Base-by-base conservation (phyloP, 495 filamentous ascomycete genomes). In the Hypoxylon crocopeplum region DNA sequence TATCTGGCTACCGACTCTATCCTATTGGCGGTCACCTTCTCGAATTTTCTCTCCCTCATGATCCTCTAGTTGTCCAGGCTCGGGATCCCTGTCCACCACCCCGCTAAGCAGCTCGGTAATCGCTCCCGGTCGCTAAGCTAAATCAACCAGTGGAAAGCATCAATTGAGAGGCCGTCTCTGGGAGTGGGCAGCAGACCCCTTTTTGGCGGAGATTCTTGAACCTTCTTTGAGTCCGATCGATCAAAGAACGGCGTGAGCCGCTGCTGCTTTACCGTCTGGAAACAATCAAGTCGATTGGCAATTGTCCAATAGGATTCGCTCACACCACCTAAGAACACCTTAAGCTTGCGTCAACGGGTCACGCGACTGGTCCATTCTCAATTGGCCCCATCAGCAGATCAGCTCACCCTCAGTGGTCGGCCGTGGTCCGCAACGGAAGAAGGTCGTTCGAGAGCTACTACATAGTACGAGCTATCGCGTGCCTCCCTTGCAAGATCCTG, bases 391-490 rank as follows among this genome's bases (percentile, higher is more conserved):
- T 38, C 10, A 22, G 44, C 52, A 54, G 60, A 64, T 64, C 60
- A 64, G 60, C 60, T 64, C 60, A 64, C 48, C 59, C 48, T 48
- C 2, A 27, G 42, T 38, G n/a, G 5, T 19, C 30, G 25, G n/a
- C 15, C 7, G 30, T 49, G 50, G 40, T 38, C 39, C 47, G 51
- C 39, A 45, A 46, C 10, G 47, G 30, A 54, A 48, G 49, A 54
- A 50, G 47, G 60, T 64, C 60, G 60, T 64, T 63, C 60, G 60
- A 63, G 53, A 63, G 47, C 48, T 53, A 48, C 3, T n/a, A n/a
- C n/a, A n/a, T n/a, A n/a, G n/a, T n/a, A n/a, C 34, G 16, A 42
- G 19, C 40, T 42, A 60, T 63, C 60, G 60, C 60, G 60, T 63
- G 60, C 53, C 48, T 57, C 60, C 53, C 60, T 58, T 57, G 47